phyloP scores from a whole-genome alignment of 2,329 filamentous ascomycete species.

The Cytospora chrysosperma region DNA sequence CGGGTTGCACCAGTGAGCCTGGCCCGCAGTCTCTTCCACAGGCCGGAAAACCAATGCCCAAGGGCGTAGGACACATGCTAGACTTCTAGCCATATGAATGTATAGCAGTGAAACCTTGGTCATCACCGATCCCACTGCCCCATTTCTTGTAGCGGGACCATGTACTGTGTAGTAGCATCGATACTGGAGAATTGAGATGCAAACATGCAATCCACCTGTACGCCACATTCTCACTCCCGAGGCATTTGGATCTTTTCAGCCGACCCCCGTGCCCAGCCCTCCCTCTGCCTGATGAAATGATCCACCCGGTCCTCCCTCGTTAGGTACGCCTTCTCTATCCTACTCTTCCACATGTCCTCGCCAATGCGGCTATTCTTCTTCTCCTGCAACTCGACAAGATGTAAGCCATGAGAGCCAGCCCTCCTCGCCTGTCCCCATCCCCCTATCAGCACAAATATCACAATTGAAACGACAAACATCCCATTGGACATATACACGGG shows the following conservation, averaged over 20 bases:
- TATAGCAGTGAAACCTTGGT: background rate
- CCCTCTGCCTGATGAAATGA: slow-evolving; percentile 72
- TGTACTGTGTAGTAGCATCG: too few relatives aligned
- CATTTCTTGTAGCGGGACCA: background rate
- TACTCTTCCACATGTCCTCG: slow-evolving; percentile 54
- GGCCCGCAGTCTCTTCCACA: background rate
- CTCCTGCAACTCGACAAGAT: slow-evolving; percentile 65
- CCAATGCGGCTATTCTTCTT: slow-evolving; percentile 66
- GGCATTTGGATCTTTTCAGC: slow-evolving; percentile 2
- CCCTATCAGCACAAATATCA: slow-evolving; percentile 67
- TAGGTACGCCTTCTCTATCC: slow-evolving; percentile 51
- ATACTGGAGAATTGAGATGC: background rate
- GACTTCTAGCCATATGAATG: background rate
- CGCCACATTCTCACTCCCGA: background rate
- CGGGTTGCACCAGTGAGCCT: background rate
- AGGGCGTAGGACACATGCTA: background rate
- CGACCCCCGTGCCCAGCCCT: slow-evolving; percentile 40
- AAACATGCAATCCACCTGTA: background rate
- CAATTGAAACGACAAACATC: slow-evolving; percentile 71
- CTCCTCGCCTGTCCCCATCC: slow-evolving; percentile 71
- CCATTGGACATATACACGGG: slow-evolving; percentile 74
- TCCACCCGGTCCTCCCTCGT: slow-evolving; percentile 68
- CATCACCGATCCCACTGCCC: background rate
- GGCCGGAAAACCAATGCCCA: background rate
- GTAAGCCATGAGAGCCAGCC: slow-evolving; percentile 60